A percentile compares a stretch with the other conserved stretches of the same genome.
Evolutionary conservation across 495 filamentous ascomycete genomes (phyloP).

Genomic region (Sporormia fimetaria): DNA sequence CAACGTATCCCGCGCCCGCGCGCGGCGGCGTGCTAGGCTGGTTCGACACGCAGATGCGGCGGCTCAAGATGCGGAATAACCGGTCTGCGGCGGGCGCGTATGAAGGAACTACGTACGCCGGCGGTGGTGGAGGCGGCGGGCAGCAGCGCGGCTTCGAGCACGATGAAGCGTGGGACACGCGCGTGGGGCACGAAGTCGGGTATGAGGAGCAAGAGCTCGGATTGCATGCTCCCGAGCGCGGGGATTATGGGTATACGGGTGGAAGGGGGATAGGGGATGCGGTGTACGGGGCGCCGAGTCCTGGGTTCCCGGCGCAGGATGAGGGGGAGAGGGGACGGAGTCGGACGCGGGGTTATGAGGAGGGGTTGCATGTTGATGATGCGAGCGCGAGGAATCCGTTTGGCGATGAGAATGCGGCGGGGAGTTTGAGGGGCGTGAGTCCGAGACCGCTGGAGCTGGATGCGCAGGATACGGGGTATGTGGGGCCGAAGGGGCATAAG

Average conservation of each 20-base stretch:
- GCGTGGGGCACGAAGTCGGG: constrained; percentile 53
- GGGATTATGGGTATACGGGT: constrained; percentile 27
- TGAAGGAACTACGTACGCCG: constrained; percentile 40
- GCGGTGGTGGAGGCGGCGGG: constrained; percentile 21
- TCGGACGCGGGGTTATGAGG: constrained; percentile 30
- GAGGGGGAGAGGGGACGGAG: constrained; percentile 27
- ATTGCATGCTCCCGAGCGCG: constrained; percentile 28
- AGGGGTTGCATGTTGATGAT: constrained; percentile 22
- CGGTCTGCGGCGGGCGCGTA: constrained; percentile 51
- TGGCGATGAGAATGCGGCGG: constrained; percentile 30
- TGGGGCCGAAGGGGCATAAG: constrained; percentile 17
- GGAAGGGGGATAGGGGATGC: constrained; percentile 20
- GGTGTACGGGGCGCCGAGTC: constrained; percentile 24
- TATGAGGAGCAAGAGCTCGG: constrained; percentile 56
- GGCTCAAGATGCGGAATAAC: constrained; percentile 37
- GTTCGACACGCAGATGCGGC: constrained; percentile 42
- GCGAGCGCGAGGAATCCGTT: constrained; percentile 29
- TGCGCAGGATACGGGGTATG: constrained; percentile 18
- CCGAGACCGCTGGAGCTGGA: constrained; percentile 31
- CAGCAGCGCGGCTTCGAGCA: constrained; percentile 45
- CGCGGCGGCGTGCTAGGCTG: constrained; percentile 49
- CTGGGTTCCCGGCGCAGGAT: constrained; percentile 2
- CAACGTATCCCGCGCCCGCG: constrained; percentile 40
- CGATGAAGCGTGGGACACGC: constrained; percentile 62
- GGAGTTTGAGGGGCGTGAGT: constrained; percentile 33